Base-by-base conservation (phyloP, 2,329 filamentous ascomycete genomes). In the Colletotrichum destructivum region DNA sequence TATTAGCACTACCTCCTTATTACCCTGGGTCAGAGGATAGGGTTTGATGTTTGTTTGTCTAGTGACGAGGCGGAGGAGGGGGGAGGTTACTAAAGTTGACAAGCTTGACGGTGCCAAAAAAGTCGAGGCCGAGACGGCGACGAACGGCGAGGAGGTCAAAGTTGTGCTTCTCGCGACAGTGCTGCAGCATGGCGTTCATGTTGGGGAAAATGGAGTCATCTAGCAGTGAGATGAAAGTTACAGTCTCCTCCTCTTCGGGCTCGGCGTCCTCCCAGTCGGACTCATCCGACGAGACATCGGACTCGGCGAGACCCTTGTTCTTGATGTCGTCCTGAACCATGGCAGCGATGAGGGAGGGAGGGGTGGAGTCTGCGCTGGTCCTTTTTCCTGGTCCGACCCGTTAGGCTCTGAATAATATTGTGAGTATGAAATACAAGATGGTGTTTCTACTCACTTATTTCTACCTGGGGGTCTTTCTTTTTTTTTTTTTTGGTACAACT, bases 101-200 rank as follows among this genome's bases (percentile, higher is more conserved):
- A 44, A 95, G 84, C 81, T 91, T 94, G 76, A 95, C 89, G 71
- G 87, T 89, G 38, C 90, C 92, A 71, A 94, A 87, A 75, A 95
- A 94, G 77, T 95, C 93, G 55, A 95, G 85, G 26, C 84, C 86
- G 78, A 90, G 80, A 26, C 82, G 83, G 69, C 89, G 88, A 69
- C 90, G 85, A 44, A 89, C 83, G 64, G 85, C 87, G 64, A 90
- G 78, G 71, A 95, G 89, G 80, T 95, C 92, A 76, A 95, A 93
- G 38, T 82, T 81, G 77, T 91, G 85, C 75, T 89, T 89, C 61
- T 91, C 86, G 77, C 89, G 92, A 87, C 90, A 93, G 78, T 94
- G 86, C 46, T 86, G 83, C 56, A 95, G 84, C 92, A 95, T 94
- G 23, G 87, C 85, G 38, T 82, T 80, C 46, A 91, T 87, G 77